A percentile compares a stretch with the other conserved stretches of the same genome.
These are phyloP conservation scores for Tuber microsphaerosporum DNA, from an alignment of 495 filamentous ascomycete genomes.

Conservation along the genomic window DNA sequence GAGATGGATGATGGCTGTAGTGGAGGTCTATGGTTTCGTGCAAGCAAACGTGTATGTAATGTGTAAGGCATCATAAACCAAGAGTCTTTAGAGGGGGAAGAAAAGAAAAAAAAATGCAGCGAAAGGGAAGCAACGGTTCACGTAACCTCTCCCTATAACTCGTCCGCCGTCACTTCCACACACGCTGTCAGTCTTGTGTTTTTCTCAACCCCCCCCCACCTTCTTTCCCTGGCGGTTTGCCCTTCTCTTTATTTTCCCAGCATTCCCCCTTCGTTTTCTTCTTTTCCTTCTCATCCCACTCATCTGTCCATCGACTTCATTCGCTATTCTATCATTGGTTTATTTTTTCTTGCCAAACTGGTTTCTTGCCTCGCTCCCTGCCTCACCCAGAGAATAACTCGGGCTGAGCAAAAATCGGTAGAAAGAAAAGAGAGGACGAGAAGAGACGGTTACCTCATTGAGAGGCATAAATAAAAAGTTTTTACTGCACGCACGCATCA, in stretches of 20 bases:
- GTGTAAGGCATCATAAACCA: slow-evolving; percentile 13
- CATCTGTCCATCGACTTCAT: slow-evolving; percentile 12
- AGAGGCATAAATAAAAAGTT: slow-evolving; percentile 13
- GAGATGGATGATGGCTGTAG: background rate
- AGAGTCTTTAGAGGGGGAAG: slow-evolving; percentile 7
- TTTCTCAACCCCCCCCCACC: slow-evolving; percentile 21
- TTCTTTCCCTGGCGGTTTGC: slow-evolving; percentile 8
- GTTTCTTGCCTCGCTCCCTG: background rate
- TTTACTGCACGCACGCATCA: slow-evolving; percentile 13
- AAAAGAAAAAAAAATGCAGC: slow-evolving; percentile 7
- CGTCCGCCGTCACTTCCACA: slow-evolving; percentile 34
- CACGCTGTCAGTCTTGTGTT: slow-evolving; percentile 17
- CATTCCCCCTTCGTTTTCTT: slow-evolving; percentile 18
- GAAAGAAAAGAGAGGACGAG: background rate
- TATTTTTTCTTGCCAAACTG: background rate
- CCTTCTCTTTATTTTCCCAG: slow-evolving; percentile 7
- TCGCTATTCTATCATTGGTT: slow-evolving; percentile 9
- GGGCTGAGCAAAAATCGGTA: slow-evolving; percentile 9
- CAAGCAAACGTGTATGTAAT: background rate
- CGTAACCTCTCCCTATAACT: slow-evolving; percentile 18
- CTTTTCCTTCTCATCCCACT: slow-evolving; percentile 2
- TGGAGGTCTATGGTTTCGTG: background rate
- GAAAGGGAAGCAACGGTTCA: slow-evolving; percentile 20
- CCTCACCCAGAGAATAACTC: slow-evolving; percentile 4
- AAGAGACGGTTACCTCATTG: background rate